These are phyloP conservation scores for Globisporangium recalcitrans DNA, from an alignment of 352 stramenopile species.

Conservation along the genomic window DNA sequence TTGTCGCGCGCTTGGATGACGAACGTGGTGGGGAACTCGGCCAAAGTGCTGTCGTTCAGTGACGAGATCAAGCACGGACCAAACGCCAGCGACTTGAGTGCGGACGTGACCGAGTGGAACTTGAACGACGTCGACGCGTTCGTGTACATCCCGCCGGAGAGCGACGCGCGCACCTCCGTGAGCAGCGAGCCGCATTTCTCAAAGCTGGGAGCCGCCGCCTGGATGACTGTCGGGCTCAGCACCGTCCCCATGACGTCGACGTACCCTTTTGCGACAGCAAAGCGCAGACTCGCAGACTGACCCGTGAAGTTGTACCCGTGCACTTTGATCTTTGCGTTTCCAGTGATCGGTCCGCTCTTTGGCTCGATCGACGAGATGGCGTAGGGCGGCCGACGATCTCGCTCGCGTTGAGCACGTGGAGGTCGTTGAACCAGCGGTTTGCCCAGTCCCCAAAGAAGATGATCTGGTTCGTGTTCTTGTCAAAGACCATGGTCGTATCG, in stretches of 20 bases:
- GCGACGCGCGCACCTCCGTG: conserved; percentile 86
- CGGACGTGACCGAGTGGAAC: conserved; percentile 94
- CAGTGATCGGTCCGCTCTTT: conserved; percentile 92
- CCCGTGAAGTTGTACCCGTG: conserved; percentile 91
- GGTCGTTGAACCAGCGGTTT: conserved; percentile 93
- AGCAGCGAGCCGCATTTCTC: conserved; percentile 90
- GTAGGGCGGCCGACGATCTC: conserved; percentile 96
- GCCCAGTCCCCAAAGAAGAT: conserved; percentile 96
- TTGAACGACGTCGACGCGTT: conserved; percentile 85
- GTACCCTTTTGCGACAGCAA: conserved; percentile 91
- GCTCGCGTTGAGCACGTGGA: conserved; percentile 90
- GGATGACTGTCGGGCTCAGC: conserved; percentile 79
- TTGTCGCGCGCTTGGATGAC: conserved; percentile 91
- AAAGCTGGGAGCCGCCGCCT: conserved; percentile 91
- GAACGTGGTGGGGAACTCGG: conserved; percentile 78
- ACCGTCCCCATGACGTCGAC: conserved; percentile 89
- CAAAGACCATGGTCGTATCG: conserved; percentile 93
- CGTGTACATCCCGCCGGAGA: conserved; percentile 90
- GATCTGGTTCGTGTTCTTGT: conserved; percentile 84
- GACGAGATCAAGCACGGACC: conserved; percentile 83
- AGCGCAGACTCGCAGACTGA: conserved; percentile 83
- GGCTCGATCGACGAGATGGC: conserved; percentile 90
- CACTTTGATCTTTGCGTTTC: conserved; percentile 86
- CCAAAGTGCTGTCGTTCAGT: conserved; percentile 61
- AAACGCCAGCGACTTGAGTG: conserved; percentile 90